These are phyloP conservation scores for Citrus reticulata DNA, from an alignment of 345 rosid species.

Conservation along the genomic window DNA sequence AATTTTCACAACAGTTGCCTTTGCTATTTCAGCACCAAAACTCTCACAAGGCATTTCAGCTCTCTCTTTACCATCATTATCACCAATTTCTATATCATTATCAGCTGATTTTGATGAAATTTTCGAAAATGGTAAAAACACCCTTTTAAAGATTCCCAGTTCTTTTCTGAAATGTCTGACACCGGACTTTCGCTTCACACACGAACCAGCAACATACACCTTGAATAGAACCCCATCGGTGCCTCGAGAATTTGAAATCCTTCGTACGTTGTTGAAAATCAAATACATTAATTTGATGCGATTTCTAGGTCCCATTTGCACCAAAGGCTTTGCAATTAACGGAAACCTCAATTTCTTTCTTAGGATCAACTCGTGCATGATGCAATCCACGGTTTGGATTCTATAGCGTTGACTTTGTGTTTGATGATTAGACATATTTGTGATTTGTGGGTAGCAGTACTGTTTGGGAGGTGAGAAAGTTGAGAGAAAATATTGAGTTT, in stretches of 20 bases:
- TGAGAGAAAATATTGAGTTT: too few species aligned
- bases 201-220: slow-evolving; percentile 57
- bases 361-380: too few species aligned
- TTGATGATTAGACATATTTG: too few species aligned
- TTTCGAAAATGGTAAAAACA: slow-evolving; percentile 47
- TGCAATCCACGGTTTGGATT: too few species aligned
- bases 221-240: slow-evolving; percentile 58
- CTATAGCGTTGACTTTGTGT: too few species aligned
- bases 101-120: slow-evolving; percentile 35
- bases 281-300: slow-evolving; percentile 43
- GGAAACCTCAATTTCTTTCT: slow-evolving; percentile 34
- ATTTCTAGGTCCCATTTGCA: slow-evolving; percentile 49
- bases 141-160: slow-evolving; percentile 34
- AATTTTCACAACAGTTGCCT: too few species aligned
- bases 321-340: slow-evolving; percentile 48
- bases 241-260: slow-evolving; percentile 36
- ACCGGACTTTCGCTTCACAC: slow-evolving; percentile 52
- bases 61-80: slow-evolving; percentile 14
- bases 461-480: too few species aligned
- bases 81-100: slow-evolving; percentile 19
- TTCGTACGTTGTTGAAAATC: slow-evolving; percentile 35
- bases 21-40: too few species aligned
- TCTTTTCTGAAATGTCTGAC: slow-evolving; percentile 49
- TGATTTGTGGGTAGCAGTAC: too few species aligned
- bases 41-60: not conserved